These are phyloP conservation scores for Schwanniomyces polymorphus DNA, from an alignment of 805 yeast genomes.

Conservation along the genomic window DNA sequence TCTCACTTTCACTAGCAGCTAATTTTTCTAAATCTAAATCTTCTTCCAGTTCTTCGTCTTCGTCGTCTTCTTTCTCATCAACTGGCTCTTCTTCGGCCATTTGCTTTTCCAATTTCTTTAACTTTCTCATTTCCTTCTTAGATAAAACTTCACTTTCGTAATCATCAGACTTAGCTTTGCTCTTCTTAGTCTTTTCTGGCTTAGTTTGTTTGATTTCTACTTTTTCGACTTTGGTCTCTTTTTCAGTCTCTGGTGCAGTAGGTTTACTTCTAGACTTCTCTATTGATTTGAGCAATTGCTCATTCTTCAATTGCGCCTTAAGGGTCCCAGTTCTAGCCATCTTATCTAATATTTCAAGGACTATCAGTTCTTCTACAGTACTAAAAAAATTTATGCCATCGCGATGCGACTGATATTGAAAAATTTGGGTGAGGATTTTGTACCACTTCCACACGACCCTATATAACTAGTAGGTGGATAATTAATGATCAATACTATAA, in stretches of 20 bases:
- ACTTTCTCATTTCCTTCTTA: slow-evolving; percentile 61
- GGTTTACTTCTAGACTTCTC: slow-evolving; percentile 26
- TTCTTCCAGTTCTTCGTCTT: slow-evolving; percentile 43
- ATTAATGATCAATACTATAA: slow-evolving; percentile 9
- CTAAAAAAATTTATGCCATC: slow-evolving; percentile 5
- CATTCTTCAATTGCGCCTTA: slow-evolving; percentile 32
- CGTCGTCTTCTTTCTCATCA: slow-evolving; percentile 34
- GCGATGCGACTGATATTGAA: slow-evolving; percentile 5
- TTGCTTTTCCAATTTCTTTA: slow-evolving; percentile 44
- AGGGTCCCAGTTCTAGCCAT: slow-evolving; percentile 32
- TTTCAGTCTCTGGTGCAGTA: slow-evolving; percentile 2
- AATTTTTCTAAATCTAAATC: slow-evolving; percentile 51
- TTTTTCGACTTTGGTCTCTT: slow-evolving; percentile 9
- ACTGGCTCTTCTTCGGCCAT: slow-evolving; percentile 23
- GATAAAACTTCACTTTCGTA: slow-evolving; percentile 55
- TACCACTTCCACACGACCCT: slow-evolving; percentile 1
- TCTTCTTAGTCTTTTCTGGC: slow-evolving; percentile 10
- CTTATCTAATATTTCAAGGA: not conserved
- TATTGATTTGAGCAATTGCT: slow-evolving; percentile 20
- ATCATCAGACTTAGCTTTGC: slow-evolving; percentile 22
- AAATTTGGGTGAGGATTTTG: not conserved
- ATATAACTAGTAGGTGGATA: not conserved
- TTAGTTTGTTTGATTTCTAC: not conserved
- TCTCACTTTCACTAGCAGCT: slow-evolving; percentile 56
- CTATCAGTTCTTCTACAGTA: not conserved